Evolutionary conservation across 2,329 filamentous ascomycete species (phyloP), one percentile per base, ranked within the genome.

Genomic region (Calonectria leucothoes): DNA sequence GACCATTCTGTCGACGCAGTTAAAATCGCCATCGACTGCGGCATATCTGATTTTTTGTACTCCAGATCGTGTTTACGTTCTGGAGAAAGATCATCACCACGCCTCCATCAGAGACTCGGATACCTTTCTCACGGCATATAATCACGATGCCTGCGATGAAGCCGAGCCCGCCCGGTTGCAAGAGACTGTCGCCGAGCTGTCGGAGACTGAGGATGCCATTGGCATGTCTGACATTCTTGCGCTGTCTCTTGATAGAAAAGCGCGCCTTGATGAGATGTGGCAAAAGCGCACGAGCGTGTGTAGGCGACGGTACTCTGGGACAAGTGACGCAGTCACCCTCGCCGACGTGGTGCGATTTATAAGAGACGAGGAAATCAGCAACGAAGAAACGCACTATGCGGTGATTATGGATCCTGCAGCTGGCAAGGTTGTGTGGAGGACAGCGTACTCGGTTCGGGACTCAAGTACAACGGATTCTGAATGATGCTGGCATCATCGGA

Each of bases 341-440:
- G 45, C 74, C 0, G 81, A 82, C 59, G 80, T 83, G 5, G n/a
- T 81, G 0, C 29, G 52, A 0, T 76, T 83, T 37, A 39, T 83
- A 4, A 59, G 76, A n/a, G 69, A 80, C 27, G 69, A 74, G 10
- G 67, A 78, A 10, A 81, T 83, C 20, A 78, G 72, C 25, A 82
- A 83, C 51, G 77, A 77, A 0, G 77, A 80, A 68, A 83, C 82
- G 7, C 82, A 84, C 69, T 84, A 83, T 12, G 82, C 81, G 0
- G 79, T 81, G 6, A 85, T 88, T 14, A 88, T 87, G 77, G 88
- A 90, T 55, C 87, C 88, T 0, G 83, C 85, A 71, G 85, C 83
- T 0, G 87, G 87, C 14, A 83, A 84, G 45, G 81, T 87, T 0
- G 81, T 88, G n/a, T 85, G 83, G 67, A 85, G 84, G 4, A 82